Conservation (phyloP, 2,329 filamentous ascomycete genomes). For the Nigrograna mackinnonii region DNA sequence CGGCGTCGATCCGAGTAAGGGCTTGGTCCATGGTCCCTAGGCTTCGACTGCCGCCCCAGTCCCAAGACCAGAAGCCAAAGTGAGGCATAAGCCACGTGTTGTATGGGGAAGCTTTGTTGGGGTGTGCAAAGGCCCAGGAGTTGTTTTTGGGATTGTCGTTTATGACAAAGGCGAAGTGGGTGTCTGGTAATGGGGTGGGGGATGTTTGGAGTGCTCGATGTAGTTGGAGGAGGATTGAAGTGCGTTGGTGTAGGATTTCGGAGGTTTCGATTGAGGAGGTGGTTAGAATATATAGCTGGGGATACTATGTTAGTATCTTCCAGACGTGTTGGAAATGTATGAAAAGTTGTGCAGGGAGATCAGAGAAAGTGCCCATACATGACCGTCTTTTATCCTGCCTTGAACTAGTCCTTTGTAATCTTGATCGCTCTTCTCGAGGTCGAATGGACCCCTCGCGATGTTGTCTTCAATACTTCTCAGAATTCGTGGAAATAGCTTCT, state of each 20-base stretch:
- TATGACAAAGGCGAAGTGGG: constrained; percentile 17
- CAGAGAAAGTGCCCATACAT: constrained; percentile 7
- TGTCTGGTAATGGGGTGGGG: constrained; percentile 14
- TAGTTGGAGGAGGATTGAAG: constrained; percentile 18
- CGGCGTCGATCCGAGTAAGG: constrained; percentile 8
- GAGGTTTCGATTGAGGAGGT: constrained; percentile 9
- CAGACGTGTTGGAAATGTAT: neutral
- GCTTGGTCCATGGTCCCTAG: constrained; percentile 14
- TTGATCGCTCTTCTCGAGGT: constrained; percentile 9
- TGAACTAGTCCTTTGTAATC: constrained; percentile 22
- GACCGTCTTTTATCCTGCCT: constrained; percentile 15
- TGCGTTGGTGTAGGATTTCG: constrained; percentile 20
- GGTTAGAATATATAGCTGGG: constrained; percentile 19
- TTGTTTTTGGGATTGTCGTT: constrained; percentile 22
- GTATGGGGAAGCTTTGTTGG: constrained; percentile 12
- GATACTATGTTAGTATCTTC: neutral
- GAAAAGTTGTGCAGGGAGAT: neutral
- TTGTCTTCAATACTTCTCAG: constrained; percentile 6
- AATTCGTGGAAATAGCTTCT: constrained; percentile 7
- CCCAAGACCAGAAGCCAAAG: constrained; percentile 22
- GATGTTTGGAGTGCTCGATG: constrained; percentile 16
- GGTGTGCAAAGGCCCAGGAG: constrained; percentile 17
- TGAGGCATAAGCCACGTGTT: constrained; percentile 24
- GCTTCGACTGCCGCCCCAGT: neutral
- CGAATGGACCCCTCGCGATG: constrained; percentile 9